These are phyloP conservation scores for Macrotyloma uniflorum DNA, from an alignment of 306 rosid genomes.

Conservation along the genomic window DNA sequence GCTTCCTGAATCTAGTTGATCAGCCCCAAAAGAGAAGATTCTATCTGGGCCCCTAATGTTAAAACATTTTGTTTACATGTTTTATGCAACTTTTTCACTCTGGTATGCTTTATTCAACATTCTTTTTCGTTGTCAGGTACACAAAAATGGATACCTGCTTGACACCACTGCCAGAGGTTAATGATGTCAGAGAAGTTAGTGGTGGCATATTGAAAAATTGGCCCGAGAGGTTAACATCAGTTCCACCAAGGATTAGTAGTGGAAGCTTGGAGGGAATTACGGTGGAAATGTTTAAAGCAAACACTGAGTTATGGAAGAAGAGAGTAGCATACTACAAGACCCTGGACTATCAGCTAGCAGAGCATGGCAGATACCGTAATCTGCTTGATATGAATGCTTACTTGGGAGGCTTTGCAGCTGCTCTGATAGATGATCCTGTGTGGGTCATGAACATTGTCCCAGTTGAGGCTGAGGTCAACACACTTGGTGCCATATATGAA, in stretches of 20 bases:
- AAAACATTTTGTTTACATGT: background rate
- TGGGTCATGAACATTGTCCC: conserved; percentile 96
- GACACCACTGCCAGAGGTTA: conserved; percentile 81
- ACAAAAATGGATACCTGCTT: conserved; percentile 82
- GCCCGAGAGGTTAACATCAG: conserved; percentile 75
- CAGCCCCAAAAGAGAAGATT: conserved; percentile 27
- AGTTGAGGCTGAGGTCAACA: conserved; percentile 71
- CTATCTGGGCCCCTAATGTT: conserved; percentile 17
- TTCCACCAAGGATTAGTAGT: conserved; percentile 84
- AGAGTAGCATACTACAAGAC: conserved; percentile 83
- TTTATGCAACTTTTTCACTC: background rate
- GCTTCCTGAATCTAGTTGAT: conserved; percentile 22
- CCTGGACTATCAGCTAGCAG: conserved; percentile 71
- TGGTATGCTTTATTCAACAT: background rate
- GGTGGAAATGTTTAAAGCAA: conserved; percentile 56
- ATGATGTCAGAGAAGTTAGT: conserved; percentile 53
- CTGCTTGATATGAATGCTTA: conserved; percentile 87
- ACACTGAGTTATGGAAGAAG: conserved; percentile 71
- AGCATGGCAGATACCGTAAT: conserved; percentile 72
- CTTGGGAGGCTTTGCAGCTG: conserved; percentile 96
- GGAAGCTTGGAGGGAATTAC: conserved; percentile 71
- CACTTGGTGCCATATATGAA: conserved; percentile 83
- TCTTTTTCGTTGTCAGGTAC: conserved; percentile 54
- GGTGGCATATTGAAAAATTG: conserved; percentile 78
- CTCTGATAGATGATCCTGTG: conserved; percentile 66